Evolutionary conservation across 345 rosid genomes (phyloP).

Genomic region (Melaleuca quinquenervia): DNA sequence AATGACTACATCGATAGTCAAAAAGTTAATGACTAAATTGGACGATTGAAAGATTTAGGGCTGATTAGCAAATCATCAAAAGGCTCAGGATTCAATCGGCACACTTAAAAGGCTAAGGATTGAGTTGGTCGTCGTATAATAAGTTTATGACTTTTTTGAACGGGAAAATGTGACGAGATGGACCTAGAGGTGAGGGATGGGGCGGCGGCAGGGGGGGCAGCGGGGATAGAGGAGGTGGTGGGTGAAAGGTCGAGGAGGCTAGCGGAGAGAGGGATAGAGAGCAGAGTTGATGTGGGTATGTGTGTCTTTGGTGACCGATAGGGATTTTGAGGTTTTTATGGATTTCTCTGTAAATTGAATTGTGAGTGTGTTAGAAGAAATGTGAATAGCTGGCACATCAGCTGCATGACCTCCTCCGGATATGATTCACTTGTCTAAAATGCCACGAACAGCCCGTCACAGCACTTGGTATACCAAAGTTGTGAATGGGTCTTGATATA

Average conservation of each 20-base stretch:
- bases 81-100: too few relatives aligned
- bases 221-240: background rate
- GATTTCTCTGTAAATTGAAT: accelerated
- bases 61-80: too few relatives aligned
- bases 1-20: too few relatives aligned
- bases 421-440: background rate
- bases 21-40: too few relatives aligned
- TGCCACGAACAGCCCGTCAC: background rate
- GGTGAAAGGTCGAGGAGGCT: background rate
- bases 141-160: too few relatives aligned
- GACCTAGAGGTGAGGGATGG: too few relatives aligned
- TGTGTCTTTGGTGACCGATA: background rate
- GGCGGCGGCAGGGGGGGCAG: too few relatives aligned
- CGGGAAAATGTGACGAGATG: too few relatives aligned
- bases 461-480: background rate
- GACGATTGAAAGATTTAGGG: too few relatives aligned
- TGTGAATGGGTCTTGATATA: background rate
- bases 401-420: background rate
- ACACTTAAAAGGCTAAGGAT: too few relatives aligned
- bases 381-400: background rate
- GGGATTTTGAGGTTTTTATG: background rate
- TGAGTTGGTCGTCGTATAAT: too few relatives aligned
- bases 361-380: background rate
- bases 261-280: background rate
- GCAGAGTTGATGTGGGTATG: background rate